A percentile compares a stretch with the other conserved stretches of the same genome.
Conservation (phyloP, 495 filamentous ascomycete genomes). For the Tuber indicum region DNA sequence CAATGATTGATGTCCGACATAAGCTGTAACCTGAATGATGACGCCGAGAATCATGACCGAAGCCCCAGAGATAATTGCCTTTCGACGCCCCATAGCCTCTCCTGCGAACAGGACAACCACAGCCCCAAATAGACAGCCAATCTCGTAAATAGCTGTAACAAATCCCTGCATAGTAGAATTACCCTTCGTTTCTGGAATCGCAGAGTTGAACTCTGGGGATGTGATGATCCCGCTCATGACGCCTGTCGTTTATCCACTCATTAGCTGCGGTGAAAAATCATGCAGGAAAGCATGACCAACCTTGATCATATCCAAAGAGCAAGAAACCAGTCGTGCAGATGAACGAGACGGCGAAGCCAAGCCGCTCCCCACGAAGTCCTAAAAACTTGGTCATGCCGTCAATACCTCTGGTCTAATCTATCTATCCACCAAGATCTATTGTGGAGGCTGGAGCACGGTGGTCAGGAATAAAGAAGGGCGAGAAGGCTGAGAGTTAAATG, state of each 20-base stretch:
- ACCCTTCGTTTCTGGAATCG: constrained; percentile 60
- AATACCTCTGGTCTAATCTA: background rate
- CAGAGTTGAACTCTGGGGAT: constrained; percentile 60
- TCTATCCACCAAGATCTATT: background rate
- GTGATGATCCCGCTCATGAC: constrained; percentile 80
- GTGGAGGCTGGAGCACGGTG: background rate
- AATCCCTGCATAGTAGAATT: constrained; percentile 70
- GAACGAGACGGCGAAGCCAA: constrained; percentile 58
- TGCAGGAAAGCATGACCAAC: constrained; percentile 36
- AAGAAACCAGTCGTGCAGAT: constrained; percentile 69
- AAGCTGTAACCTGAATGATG: constrained; percentile 58
- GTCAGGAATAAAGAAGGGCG: background rate
- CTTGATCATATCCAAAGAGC: constrained; percentile 63
- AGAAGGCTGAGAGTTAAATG: background rate
- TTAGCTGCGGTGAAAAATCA: background rate
- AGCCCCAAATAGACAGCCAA: constrained; percentile 70
- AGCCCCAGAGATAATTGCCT: constrained; percentile 56
- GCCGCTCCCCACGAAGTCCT: constrained; percentile 59
- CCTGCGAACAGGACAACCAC: constrained; percentile 63
- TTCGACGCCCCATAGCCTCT: constrained; percentile 61
- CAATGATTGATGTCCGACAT: constrained; percentile 27
- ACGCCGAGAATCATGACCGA: constrained; percentile 67
- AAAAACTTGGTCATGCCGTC: constrained; percentile 45
- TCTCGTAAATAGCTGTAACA: constrained; percentile 77
- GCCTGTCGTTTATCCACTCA: constrained; percentile 44